Conservation (phyloP, 371 early-diverging fungal species). For the Actinomortierella ambigua region DNA sequence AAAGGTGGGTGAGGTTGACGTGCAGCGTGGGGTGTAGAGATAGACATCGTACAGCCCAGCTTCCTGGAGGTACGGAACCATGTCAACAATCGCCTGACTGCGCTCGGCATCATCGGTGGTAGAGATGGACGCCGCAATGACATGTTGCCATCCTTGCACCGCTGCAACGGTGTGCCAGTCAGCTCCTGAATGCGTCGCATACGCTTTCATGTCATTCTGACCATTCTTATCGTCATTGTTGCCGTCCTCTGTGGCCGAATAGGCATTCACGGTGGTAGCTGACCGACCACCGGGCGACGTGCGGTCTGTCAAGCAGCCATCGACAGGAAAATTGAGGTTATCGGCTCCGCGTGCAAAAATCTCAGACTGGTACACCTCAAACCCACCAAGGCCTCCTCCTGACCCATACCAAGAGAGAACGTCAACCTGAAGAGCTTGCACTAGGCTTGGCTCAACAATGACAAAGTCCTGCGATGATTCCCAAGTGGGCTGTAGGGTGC, state of each 20-base stretch:
- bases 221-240: background rate
- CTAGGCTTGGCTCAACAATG: conserved; percentile 40
- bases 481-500: conserved; percentile 51
- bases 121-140: conserved; percentile 29
- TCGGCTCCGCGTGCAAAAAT: conserved; percentile 52
- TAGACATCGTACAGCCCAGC: conserved; percentile 68
- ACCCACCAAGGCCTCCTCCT: conserved; percentile 72
- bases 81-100: conserved; percentile 48
- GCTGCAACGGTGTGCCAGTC: conserved; percentile 45
- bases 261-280: background rate
- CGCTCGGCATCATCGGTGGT: conserved; percentile 25
- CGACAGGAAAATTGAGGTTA: conserved; percentile 35
- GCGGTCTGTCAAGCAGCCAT: background rate
- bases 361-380: conserved; percentile 73
- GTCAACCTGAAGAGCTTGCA: conserved; percentile 65
- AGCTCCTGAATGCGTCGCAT: conserved; percentile 21
- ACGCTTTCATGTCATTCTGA: conserved; percentile 14
- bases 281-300: background rate
- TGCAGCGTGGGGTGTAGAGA: conserved; percentile 65
- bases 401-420: conserved; percentile 75
- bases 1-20: conserved; percentile 13
- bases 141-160: conserved; percentile 40
- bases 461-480: conserved; percentile 66
- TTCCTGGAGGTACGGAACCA: conserved; percentile 66
- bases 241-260: too few relatives aligned